Evolutionary conservation across 2,329 filamentous ascomycete species (phyloP).

Genomic region (Penicillium sp.): DNA sequence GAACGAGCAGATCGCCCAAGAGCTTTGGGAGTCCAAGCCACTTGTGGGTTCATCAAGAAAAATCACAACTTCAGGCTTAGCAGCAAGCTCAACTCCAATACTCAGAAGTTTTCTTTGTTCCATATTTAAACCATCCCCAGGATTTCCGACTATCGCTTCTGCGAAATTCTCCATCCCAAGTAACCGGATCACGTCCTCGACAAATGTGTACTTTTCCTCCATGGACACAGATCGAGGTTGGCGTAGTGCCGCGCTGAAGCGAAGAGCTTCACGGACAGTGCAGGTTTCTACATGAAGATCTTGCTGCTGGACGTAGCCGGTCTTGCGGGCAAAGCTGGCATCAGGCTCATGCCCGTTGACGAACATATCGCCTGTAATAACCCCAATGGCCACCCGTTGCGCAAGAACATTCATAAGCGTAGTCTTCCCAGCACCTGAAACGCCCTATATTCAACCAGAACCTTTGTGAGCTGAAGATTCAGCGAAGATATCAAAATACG

Average conservation of each 20-base stretch:
- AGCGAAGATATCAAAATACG: not conserved
- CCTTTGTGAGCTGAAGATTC: not conserved
- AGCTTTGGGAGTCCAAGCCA: conserved; percentile 83
- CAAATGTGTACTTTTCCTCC: conserved; percentile 76
- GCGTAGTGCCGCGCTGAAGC: conserved; percentile 78
- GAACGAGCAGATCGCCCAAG: conserved; percentile 79
- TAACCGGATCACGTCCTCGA: conserved; percentile 77
- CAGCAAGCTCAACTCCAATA: conserved; percentile 88
- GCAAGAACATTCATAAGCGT: conserved; percentile 60
- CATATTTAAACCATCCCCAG: conserved; percentile 68
- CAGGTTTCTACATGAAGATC: conserved; percentile 78
- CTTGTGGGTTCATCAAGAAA: conserved; percentile 94
- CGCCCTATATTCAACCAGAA: conserved; percentile 41
- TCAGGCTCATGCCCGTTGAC: conserved; percentile 61
- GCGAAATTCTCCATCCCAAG: conserved; percentile 86
- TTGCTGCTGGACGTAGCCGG: conserved; percentile 67
- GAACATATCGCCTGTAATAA: conserved; percentile 65
- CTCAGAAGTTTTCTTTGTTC: conserved; percentile 71
- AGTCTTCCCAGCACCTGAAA: conserved; percentile 62
- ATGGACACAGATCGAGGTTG: conserved; percentile 70
- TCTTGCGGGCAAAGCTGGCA: conserved; percentile 62
- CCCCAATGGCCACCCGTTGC: conserved; percentile 59
- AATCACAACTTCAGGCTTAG: conserved; percentile 79
- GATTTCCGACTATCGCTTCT: conserved; percentile 81
- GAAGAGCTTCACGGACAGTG: conserved; percentile 84